Conservation (phyloP, 768 basidiomycete genomes). For the Vararia minispora region DNA sequence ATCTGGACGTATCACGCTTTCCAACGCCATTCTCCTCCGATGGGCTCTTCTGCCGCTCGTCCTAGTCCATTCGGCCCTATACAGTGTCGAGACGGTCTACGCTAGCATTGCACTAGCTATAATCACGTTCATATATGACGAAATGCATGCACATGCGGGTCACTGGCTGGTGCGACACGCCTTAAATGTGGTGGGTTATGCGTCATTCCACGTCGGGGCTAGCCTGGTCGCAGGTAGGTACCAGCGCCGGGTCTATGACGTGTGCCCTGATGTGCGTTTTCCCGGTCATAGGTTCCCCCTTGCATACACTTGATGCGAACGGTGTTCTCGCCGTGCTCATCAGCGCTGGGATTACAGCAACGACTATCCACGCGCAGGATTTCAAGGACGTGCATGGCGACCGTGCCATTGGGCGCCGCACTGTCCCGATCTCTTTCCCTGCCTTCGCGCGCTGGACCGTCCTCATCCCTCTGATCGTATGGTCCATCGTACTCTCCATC, state of each 20-base stretch:
- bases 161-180: conserved; percentile 26
- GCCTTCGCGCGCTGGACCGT: conserved; percentile 19
- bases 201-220: conserved; percentile 27
- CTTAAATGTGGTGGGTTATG: conserved; percentile 26
- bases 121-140: conserved; percentile 18
- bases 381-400: conserved; percentile 36
- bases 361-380: conserved; percentile 37
- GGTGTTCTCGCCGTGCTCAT: conserved; percentile 23
- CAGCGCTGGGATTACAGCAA: conserved; percentile 26
- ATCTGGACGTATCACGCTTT: conserved; percentile 17
- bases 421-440: conserved; percentile 32
- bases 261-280: conserved; percentile 2
- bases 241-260: background rate
- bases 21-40: conserved; percentile 15
- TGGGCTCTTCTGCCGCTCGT: conserved; percentile 20
- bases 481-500: conserved; percentile 23
- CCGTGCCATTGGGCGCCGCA: conserved; percentile 22
- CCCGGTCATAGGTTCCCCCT: conserved; percentile 2
- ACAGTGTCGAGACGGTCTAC: conserved; percentile 8
- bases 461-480: conserved; percentile 22
- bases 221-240: conserved; percentile 25
- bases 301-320: conserved; percentile 17
- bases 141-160: conserved; percentile 12
- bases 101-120: conserved; percentile 13
- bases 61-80: conserved; percentile 14